Conservation (phyloP, 331 rosid species). For the Malus hybrid region DNA sequence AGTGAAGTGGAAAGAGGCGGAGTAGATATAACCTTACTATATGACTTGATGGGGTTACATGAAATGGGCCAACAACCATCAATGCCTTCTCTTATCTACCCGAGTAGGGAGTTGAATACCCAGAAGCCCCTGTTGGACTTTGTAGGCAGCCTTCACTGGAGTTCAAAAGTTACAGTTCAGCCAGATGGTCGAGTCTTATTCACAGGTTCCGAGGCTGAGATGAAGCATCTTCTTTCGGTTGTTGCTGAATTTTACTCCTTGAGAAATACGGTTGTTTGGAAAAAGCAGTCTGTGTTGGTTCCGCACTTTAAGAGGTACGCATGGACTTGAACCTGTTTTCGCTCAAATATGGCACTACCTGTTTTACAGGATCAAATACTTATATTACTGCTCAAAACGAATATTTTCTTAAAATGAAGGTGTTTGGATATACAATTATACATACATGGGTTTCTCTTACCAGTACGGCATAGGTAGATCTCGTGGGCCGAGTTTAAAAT, state of each 20-base stretch:
- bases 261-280: constrained; percentile 32
- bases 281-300: constrained; percentile 47
- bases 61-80: constrained; percentile 25
- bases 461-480: not conserved
- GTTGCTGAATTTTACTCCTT: constrained; percentile 60
- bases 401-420: not conserved
- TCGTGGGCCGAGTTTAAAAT: not conserved
- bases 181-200: constrained; percentile 63
- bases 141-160: constrained; percentile 43
- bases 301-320: constrained; percentile 67
- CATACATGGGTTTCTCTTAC: not conserved
- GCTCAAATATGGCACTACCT: not conserved
- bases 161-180: constrained; percentile 49
- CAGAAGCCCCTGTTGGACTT: constrained; percentile 49
- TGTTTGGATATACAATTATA: not conserved
- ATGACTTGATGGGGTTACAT: constrained; percentile 46
- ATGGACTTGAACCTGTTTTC: constrained; percentile 2
- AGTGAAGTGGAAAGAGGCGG: constrained; percentile 36
- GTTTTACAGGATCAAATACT: not conserved
- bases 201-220: constrained; percentile 52
- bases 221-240: constrained; percentile 65
- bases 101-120: constrained; percentile 29
- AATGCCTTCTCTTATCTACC: constrained; percentile 47
- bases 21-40: constrained; percentile 33
- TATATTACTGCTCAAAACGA: not conserved